Base-by-base conservation (phyloP, 2,329 filamentous ascomycete species). In the Epichloe scottii region DNA sequence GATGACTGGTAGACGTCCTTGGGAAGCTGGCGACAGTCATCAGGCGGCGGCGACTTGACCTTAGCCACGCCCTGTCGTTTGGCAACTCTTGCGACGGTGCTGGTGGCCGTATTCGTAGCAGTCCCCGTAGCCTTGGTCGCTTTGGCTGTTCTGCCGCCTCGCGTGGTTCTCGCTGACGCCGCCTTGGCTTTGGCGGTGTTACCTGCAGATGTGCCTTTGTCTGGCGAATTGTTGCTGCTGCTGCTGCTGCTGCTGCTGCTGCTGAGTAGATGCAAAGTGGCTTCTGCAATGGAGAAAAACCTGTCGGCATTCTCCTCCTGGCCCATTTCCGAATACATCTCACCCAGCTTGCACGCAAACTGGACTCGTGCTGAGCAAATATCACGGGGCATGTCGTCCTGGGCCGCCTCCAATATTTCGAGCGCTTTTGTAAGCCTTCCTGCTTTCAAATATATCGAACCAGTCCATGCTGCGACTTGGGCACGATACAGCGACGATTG, bases 401-500 rank as follows among this genome's bases (percentile, higher is more conserved):
- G 72, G 6, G 78, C 78, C 37, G 76, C 72, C 5, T 74, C 68
- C 3, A 79, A 70, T n/a, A 77, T 66, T 23, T 76, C 70, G 1
- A 75, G 66, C 1, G 84, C 79, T 53, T 80, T 78, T 1, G 78
- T 70, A 2, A 82, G 64, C 49, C 81, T 73, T 21, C 78, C 77
- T n/a, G 78, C 78, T 53, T 73, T 76, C 46, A 77, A 66, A 53
- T 73, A 77, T n/a, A 81, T 66, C 2, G 71, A 74, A 1, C 76
- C 78, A 14, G 76, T 68, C 73, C 78, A 78, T 4, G 73, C 70
- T 3, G 75, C 71, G 7, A 75, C 75, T 55, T 79, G 73, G 0
- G 77, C 74, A 41, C 71, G 66, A 58, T 78, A 77, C 12, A 82
- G 73, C 37, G 77, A 73, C 0, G 85, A 82, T 46, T 77, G 72